Percentiles rank a stretch among this genome's conserved stretches.
These are phyloP conservation scores for Gloeophyllum trabeum DNA, from an alignment of 768 basidiomycete species.

Conservation along the genomic window DNA sequence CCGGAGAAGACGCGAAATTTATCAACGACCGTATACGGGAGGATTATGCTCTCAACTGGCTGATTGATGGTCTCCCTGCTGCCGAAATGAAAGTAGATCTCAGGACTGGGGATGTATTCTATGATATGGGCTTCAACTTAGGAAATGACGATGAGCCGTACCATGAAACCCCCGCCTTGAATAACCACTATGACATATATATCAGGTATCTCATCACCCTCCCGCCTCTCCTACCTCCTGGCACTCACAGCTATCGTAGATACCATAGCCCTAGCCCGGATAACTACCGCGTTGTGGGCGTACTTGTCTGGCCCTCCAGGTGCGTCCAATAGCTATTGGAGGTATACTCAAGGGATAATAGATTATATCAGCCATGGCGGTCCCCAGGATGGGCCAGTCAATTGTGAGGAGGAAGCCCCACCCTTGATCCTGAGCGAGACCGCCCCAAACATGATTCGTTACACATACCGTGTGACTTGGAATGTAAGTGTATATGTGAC, in stretches of 20 bases:
- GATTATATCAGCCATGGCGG: conserved; percentile 54
- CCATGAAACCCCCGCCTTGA: conserved; percentile 54
- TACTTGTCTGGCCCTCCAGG: conserved; percentile 72
- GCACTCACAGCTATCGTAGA: too few species aligned
- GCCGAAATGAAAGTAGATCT: conserved; percentile 84
- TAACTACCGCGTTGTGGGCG: conserved; percentile 83
- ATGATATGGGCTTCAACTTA: conserved; percentile 92
- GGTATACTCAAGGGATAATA: too few species aligned
- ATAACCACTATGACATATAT: conserved; percentile 91
- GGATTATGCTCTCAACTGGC: conserved; percentile 91
- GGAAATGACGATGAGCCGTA: conserved; percentile 54
- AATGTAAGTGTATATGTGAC: conserved; percentile 37
- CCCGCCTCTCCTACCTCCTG: conserved; percentile 8
- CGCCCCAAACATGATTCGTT: conserved; percentile 52
- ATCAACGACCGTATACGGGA: conserved; percentile 88
- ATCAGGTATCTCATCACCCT: too few species aligned
- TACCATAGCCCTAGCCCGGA: conserved; percentile 67
- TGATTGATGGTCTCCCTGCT: conserved; percentile 88
- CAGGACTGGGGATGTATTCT: conserved; percentile 76
- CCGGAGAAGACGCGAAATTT: conserved; percentile 70
- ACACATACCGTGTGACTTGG: conserved; percentile 86
- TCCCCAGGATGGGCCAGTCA: conserved; percentile 33
- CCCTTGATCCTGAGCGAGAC: conserved; percentile 56
- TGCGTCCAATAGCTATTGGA: conserved; percentile 8
- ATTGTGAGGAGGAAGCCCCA: conserved; percentile 36